Conservation (phyloP, 106 monocot species). For the Vanilla planifolia region DNA sequence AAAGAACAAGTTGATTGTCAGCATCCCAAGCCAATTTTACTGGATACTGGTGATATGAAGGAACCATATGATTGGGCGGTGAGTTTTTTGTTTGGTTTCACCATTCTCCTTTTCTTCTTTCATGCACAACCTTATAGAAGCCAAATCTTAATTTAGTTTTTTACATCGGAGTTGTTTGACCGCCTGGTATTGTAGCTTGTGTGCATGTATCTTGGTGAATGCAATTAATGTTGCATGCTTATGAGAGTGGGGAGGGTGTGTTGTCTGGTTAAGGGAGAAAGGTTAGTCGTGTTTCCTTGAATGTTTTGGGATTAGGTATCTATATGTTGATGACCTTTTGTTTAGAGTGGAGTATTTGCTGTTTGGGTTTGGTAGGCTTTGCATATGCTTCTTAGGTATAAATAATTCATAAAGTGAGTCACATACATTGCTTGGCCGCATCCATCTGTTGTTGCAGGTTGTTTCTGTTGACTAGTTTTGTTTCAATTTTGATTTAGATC, state of each 20-base stretch:
- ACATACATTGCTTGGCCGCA: too few species aligned
- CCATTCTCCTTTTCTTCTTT: background rate
- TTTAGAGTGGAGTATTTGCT: too few species aligned
- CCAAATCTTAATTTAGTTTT: background rate
- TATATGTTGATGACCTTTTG: too few species aligned
- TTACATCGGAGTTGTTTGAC: background rate
- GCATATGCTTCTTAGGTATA: too few species aligned
- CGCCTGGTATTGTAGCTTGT: background rate
- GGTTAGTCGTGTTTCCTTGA: background rate
- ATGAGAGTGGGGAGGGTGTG: background rate
- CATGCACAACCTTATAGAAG: background rate
- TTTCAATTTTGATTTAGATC: too few species aligned
- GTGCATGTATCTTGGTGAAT: background rate
- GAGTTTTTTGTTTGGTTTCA: slow-evolving; percentile 19
- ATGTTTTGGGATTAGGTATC: too few species aligned
- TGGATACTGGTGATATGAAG: slow-evolving; percentile 96
- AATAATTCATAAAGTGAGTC: too few species aligned
- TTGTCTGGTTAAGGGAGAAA: background rate
- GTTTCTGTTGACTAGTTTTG: too few species aligned
- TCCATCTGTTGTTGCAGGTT: too few species aligned
- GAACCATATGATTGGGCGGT: slow-evolving; percentile 92
- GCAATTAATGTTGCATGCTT: background rate
- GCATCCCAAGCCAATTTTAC: slow-evolving; percentile 79
- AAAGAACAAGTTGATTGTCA: slow-evolving; percentile 75
- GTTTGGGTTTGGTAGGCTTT: too few species aligned